Base-by-base conservation (phyloP, 2,329 filamentous ascomycete species). In the Botrytis fabae region DNA sequence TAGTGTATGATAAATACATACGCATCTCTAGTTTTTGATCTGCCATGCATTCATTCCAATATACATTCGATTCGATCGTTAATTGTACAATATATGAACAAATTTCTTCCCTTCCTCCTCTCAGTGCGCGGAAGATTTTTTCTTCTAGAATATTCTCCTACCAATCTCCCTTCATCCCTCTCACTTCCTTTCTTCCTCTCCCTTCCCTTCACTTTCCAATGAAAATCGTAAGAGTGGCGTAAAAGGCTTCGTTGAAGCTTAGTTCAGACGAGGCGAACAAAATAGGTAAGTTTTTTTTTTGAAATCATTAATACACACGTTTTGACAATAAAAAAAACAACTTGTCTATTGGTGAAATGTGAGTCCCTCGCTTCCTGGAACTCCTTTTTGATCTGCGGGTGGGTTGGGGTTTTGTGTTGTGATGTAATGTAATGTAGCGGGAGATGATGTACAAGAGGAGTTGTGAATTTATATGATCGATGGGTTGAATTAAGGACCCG, bases 21-120 rank as follows among this genome's bases (percentile, higher is more conserved):
- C 54, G 20, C 6, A 42, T 68, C 48, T 68, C 25, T 51, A 57
- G 12, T 8, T 32, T 54, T 51, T 1, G 14, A 18, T 42, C 4
- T 42, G 22, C 22, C 60, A 62, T 40, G n/a, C 22, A 20, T 32
- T 63, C 20, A 40, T 54, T 64, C 32, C 32, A 63, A 54, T 71
- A 71, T 64, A 71, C 59, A 71, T 48, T 28, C 46, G 44, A 64
- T 54, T 57, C 10, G n/a, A 71, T 54, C 44, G 44, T 51, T 71
- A 42, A 32, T 71, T 64, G 25, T 65, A 70, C 44, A 70, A 40
- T 64, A 51, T 32, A 70, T 35, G 69, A 57, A 71, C 20, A 66
- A 38, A 18, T 38, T 35, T n/a, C n/a, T 6, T 59, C 44, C n/a
- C 64, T 46, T 44, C 42, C 14, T 18, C 48, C 12, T 16, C 25